These are phyloP conservation scores for sorghum (Sorghum bicolor) DNA, from an alignment of 176 grass and related monocot species.

Conservation along the genomic window DNA sequence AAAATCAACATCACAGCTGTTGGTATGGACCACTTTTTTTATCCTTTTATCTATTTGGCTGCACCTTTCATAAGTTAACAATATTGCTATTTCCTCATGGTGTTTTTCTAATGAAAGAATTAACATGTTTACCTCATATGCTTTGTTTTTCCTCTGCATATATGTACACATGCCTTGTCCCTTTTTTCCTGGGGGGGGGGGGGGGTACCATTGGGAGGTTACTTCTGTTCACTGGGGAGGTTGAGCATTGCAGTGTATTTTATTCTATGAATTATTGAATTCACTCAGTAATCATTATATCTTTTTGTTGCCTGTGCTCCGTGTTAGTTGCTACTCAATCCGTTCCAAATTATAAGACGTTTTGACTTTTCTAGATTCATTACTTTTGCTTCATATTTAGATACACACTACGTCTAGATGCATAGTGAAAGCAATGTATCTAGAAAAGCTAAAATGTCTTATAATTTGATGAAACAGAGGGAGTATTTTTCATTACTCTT, in stretches of 20 bases:
- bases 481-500: not conserved
- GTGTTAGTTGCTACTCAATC: not conserved
- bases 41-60: not conserved
- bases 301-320: not conserved
- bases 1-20: conserved; percentile 72
- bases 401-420: no score
- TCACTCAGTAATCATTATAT: not conserved
- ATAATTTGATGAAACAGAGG: no score
- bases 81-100: not conserved
- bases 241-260: not conserved
- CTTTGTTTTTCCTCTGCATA: conserved; percentile 12
- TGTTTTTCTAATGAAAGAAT: not conserved
- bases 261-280: not conserved
- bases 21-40: conserved; percentile 46
- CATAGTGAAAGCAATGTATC: no score
- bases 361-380: no score
- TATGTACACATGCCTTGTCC: not conserved
- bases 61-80: not conserved
- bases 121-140: not conserved
- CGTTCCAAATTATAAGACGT: no score
- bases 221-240: not conserved
- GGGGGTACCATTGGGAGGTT: not conserved
- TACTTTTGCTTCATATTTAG: no score
- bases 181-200: not conserved
- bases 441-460: no score